Evolutionary conservation across 148 eudicot genomes (phyloP).

Genomic region (Simmondsia chinensis): DNA sequence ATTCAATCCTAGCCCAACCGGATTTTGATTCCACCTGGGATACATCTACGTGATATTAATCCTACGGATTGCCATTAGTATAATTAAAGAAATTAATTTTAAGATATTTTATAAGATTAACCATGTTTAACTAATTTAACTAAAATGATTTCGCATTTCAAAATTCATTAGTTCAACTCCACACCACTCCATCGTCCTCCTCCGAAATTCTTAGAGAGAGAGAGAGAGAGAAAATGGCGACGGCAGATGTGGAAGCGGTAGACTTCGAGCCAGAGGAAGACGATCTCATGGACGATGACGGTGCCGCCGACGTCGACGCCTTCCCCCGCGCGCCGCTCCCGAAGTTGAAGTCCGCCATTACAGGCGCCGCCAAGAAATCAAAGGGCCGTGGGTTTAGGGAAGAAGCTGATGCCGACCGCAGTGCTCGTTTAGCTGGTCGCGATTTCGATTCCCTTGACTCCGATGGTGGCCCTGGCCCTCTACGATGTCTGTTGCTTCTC

Average conservation of each 20-base stretch:
- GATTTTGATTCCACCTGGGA: too few species aligned
- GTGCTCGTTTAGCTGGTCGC: constrained; percentile 37
- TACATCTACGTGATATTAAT: too few species aligned
- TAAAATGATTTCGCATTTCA: too few species aligned
- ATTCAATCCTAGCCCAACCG: too few species aligned
- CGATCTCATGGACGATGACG: constrained; percentile 55
- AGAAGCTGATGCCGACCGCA: constrained; percentile 43
- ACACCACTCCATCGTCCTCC: too few species aligned
- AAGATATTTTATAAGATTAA: too few species aligned
- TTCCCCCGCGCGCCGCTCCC: constrained; percentile 36
- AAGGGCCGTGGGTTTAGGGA: constrained; percentile 80
- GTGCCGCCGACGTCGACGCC: constrained; percentile 24
- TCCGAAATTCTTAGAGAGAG: too few species aligned
- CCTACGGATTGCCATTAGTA: too few species aligned
- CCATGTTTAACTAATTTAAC: too few species aligned
- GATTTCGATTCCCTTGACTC: constrained; percentile 61
- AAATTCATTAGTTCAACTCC: too few species aligned
- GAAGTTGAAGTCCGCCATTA: constrained; percentile 66
- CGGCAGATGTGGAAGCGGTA: constrained; percentile 61
- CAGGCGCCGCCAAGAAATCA: constrained; percentile 53
- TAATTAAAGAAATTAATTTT: too few species aligned
- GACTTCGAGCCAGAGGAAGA: constrained; percentile 93
- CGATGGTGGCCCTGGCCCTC: constrained; percentile 77
- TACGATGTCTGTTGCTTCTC: constrained; percentile 46
- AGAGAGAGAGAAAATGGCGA: constrained; percentile 32